These are phyloP conservation scores for Boletus eberwhitei DNA, from an alignment of 768 basidiomycete genomes.

Conservation along the genomic window DNA sequence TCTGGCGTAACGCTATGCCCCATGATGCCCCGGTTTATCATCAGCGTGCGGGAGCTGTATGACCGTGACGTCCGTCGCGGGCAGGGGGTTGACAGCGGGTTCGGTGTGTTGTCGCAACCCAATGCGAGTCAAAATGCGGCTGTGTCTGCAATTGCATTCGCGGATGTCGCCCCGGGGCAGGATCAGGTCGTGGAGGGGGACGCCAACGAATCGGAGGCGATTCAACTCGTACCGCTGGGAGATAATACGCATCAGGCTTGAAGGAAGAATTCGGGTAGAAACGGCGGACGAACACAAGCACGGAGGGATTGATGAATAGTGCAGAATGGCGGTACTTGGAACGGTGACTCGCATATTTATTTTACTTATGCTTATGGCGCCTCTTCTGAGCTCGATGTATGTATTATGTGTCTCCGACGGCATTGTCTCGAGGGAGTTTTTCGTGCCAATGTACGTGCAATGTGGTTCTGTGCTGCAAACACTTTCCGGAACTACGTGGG, in stretches of 20 bases:
- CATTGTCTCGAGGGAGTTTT: background rate
- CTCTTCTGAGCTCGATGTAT: background rate
- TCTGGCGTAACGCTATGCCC: no score
- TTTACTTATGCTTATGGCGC: no score
- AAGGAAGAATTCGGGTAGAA: background rate
- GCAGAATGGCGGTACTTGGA: background rate
- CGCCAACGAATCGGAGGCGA: background rate
- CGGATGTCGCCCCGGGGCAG: background rate
- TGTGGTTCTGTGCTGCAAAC: background rate
- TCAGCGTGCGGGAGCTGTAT: no score
- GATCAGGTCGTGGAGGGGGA: background rate
- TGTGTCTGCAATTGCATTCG: background rate
- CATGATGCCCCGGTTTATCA: no score
- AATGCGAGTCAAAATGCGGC: background rate
- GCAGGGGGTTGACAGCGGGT: no score
- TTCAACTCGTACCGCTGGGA: no score
- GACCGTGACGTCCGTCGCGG: no score
- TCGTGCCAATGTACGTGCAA: background rate
- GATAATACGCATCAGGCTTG: background rate
- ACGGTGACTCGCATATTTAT: background rate
- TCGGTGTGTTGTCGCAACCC: background rate
- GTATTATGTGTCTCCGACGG: background rate
- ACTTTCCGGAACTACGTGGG: no score
- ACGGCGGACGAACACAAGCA: background rate
- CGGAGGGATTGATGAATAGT: background rate